A percentile compares a stretch with the other conserved stretches of the same genome.
Evolutionary conservation across 129 eudicot genomes (phyloP).

Genomic region (Flaveria brownii): DNA sequence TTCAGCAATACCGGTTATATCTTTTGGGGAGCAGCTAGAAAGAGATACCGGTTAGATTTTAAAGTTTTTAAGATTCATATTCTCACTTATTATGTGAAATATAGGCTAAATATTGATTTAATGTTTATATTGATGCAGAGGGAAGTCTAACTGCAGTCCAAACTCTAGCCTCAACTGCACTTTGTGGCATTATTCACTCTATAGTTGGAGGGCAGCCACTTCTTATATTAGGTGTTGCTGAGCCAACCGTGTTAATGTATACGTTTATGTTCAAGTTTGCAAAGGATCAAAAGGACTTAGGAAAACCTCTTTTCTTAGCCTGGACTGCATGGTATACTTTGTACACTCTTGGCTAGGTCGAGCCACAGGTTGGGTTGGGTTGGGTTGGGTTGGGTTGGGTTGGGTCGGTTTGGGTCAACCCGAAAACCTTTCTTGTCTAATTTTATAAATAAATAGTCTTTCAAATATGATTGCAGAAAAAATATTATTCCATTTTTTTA

Average conservation of each 20-base stretch:
- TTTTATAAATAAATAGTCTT: constrained; percentile 9
- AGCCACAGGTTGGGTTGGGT: constrained; percentile 10
- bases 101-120: not conserved
- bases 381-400: too few species aligned
- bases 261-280: constrained; percentile 94
- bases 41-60: constrained; percentile 69
- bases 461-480: not conserved
- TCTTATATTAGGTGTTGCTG: constrained; percentile 96
- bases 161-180: constrained; percentile 88
- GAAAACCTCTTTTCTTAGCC: constrained; percentile 77
- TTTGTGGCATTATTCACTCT: constrained; percentile 96
- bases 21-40: constrained; percentile 96
- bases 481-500: not conserved
- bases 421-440: not conserved
- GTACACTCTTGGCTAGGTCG: constrained; percentile 1
- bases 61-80: constrained; percentile 14
- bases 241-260: constrained; percentile 97
- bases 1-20: constrained; percentile 95
- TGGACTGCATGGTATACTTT: constrained; percentile 90
- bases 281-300: constrained; percentile 82
- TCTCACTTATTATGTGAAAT: not conserved
- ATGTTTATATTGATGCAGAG: constrained; percentile 45
- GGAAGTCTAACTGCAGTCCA: constrained; percentile 94
- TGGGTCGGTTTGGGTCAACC: constrained; percentile 9
- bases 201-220: constrained; percentile 93